These are phyloP conservation scores for Schwanniomyces sp. DNA, from an alignment of 805 yeast genomes.

Conservation along the genomic window DNA sequence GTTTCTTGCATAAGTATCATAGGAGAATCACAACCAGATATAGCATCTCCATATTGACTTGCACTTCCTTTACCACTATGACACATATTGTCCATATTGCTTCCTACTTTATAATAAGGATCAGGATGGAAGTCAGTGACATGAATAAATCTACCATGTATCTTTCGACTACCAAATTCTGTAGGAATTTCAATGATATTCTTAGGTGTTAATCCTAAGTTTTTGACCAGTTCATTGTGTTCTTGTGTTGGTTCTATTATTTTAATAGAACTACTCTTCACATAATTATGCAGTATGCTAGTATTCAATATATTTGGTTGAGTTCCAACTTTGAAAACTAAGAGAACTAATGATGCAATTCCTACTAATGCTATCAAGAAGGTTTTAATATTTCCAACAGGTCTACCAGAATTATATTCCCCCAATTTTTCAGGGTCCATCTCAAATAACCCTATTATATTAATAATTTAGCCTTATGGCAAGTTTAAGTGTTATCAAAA, in stretches of 20 bases:
- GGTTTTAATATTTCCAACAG: not conserved
- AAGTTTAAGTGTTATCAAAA: not conserved
- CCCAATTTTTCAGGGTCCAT: not conserved
- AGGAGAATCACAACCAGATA: slow-evolving; percentile 78
- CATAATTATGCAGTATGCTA: not conserved
- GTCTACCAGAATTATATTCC: not conserved
- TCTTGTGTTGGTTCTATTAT: not conserved
- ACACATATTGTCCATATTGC: slow-evolving; percentile 49
- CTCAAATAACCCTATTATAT: not conserved
- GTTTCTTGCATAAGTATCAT: slow-evolving; percentile 59
- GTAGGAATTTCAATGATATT: slow-evolving; percentile 23
- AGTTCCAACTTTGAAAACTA: not conserved
- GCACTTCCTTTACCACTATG: slow-evolving; percentile 59
- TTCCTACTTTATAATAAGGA: slow-evolving; percentile 56
- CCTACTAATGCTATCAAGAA: not conserved
- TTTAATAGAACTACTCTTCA: not conserved
- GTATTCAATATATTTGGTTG: not conserved
- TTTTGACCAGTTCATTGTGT: slow-evolving; percentile 5
- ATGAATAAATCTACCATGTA: slow-evolving; percentile 82
- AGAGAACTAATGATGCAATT: not conserved
- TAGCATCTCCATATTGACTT: slow-evolving; percentile 71
- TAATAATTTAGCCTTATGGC: not conserved
- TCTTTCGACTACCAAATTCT: slow-evolving; percentile 22
- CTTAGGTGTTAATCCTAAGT: slow-evolving; percentile 36
- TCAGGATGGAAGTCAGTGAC: slow-evolving; percentile 89